Percentiles rank a stretch among this genome's conserved stretches.
Evolutionary conservation across 2,329 filamentous ascomycete species (phyloP).

Genomic region (Phyllosticta paracitricarpa): DNA sequence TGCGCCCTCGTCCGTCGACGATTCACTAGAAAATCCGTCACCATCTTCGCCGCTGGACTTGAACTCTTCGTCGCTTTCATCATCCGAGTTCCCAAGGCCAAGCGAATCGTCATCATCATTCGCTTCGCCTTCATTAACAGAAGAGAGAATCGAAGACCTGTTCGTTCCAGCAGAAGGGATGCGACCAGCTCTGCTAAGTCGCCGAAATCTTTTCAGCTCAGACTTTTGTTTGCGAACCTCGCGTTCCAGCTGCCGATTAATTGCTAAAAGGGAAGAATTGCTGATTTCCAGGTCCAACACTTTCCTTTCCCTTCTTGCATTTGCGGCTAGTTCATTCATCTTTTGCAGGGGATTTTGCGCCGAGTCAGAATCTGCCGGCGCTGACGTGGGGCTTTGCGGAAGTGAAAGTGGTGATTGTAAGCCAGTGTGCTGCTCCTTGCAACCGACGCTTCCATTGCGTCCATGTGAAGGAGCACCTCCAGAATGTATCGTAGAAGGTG

Average conservation of each 20-base stretch:
- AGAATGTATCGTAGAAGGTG: constrained; percentile 4
- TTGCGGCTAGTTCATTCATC: constrained; percentile 69
- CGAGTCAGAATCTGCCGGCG: background rate
- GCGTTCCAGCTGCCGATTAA: constrained; percentile 85
- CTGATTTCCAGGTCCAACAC: constrained; percentile 94
- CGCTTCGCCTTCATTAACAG: constrained; percentile 27
- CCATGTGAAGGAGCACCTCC: background rate
- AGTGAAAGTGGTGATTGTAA: constrained; percentile 16
- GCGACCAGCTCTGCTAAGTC: constrained; percentile 68
- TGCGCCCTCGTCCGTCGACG: constrained; percentile 42
- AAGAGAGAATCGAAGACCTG: constrained; percentile 20
- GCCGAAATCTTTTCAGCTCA: constrained; percentile 74
- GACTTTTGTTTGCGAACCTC: constrained; percentile 85
- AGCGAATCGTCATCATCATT: constrained; percentile 22
- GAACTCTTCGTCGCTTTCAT: constrained; percentile 25
- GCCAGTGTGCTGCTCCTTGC: constrained; percentile 2
- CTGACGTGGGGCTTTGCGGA: constrained; percentile 50
- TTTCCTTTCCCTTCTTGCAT: constrained; percentile 83
- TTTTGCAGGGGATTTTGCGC: constrained; percentile 38
- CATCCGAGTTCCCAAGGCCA: constrained; percentile 25
- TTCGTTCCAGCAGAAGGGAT: constrained; percentile 34
- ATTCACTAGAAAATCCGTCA: constrained; percentile 33
- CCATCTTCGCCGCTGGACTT: constrained; percentile 22
- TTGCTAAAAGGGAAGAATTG: constrained; percentile 87
- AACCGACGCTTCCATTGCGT: background rate